Evolutionary conservation across 768 basidiomycete genomes (phyloP), one percentile per base, ranked within the genome.

Genomic region (Trametopsis cervina): DNA sequence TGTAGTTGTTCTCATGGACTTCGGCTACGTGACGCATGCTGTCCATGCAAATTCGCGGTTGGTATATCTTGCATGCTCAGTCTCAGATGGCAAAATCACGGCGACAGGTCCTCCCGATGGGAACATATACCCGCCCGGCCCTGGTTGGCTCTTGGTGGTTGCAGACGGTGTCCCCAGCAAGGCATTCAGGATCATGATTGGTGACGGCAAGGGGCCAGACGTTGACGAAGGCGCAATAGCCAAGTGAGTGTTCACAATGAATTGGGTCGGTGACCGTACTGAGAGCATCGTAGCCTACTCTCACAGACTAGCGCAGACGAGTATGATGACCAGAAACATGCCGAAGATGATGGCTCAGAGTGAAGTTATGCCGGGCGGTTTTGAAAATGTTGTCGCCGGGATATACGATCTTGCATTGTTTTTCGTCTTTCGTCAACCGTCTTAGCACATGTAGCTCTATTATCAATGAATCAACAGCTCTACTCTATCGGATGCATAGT

Each of bases 21-120:
- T 89, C 13, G 88, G 85, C n/a, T 89, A 72, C 58, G 77, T 88
- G 40, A 89, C 88, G 3, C 88, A 89, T 57, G 77, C 80, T 13
- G 75, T 81, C 24, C 87, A 89, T 57, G 76, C 83, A 17, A 88
- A 88, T 62, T 77, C 78, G 18, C 82, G 88, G n/a, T 63, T 84
- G 25, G 85, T 90, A 18, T 83, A 83, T 56, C 70, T 95, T 45
- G 60, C 63, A 26, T 64, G 70, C 37, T 64, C 73, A 20, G 60
- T 69, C 0, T 69, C 72, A 7, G 66, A 70, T 43, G 70, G 74
- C 22, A 70, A 69, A 3, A 62, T 95, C 39, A 73, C 68, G 39
- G 64, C 89, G n/a, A 67, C 66, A 2, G 81, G 79, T 1, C 89
- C 89, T 2, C 83, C 85, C 2, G 69, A 78, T 56, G 71, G 72